A percentile compares a stretch with the other conserved stretches of the same genome.
phyloP scores from a whole-genome alignment of 306 rosid genomes.

The Cicer yamashitae region DNA sequence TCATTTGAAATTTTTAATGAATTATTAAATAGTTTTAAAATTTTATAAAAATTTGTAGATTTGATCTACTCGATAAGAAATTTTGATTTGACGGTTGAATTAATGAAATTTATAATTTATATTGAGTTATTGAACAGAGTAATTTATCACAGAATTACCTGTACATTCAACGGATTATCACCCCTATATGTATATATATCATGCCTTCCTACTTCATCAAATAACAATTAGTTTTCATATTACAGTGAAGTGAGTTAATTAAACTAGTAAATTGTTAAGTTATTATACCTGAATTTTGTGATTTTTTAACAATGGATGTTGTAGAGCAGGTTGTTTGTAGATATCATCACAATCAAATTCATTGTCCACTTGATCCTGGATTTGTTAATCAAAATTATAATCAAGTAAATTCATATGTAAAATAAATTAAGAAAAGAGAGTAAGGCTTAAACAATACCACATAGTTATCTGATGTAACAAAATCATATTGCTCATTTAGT shows the following conservation, averaged over 20 bases:
- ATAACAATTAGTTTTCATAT: background rate
- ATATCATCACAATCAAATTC: conserved; percentile 26
- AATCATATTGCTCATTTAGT: background rate
- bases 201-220: too few relatives aligned
- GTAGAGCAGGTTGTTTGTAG: conserved; percentile 11
- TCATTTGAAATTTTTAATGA: too few relatives aligned
- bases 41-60: too few relatives aligned
- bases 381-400: background rate
- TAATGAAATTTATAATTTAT: too few relatives aligned
- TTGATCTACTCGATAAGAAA: too few relatives aligned
- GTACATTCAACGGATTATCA: too few relatives aligned
- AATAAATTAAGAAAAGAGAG: background rate
- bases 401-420: background rate
- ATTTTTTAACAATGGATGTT: conserved; percentile 2
- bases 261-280: background rate
- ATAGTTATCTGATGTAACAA: background rate
- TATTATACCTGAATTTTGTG: conserved; percentile 36
- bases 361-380: background rate
- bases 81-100: too few relatives aligned
- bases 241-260: background rate
- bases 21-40: too few relatives aligned
- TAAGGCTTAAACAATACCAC: background rate
- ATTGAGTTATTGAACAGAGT: too few relatives aligned
- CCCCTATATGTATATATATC: background rate
- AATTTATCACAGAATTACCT: too few relatives aligned